These are phyloP conservation scores for Alternaria solani DNA, from an alignment of 2,329 filamentous ascomycete species.

Conservation along the genomic window DNA sequence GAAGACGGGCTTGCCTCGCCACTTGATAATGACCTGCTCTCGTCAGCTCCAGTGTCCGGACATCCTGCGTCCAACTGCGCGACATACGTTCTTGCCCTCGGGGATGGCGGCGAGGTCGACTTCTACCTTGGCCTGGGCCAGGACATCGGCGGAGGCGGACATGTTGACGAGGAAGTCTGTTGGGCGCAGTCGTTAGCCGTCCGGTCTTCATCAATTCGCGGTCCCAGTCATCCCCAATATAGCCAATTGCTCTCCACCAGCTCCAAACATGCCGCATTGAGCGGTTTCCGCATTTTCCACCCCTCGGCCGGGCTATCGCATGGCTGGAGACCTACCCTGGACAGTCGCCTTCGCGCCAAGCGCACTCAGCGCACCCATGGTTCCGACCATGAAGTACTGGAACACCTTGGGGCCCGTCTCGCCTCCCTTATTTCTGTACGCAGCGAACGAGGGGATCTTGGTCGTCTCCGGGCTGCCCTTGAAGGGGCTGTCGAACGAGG, in stretches of 20 bases:
- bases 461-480: constrained; percentile 59
- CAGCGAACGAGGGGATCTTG: constrained; percentile 87
- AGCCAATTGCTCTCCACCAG: constrained; percentile 39
- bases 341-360: constrained; percentile 97
- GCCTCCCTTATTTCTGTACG: constrained; percentile 77
- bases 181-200: constrained; percentile 40
- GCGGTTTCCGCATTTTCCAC: constrained; percentile 10
- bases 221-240: constrained; percentile 39
- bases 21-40: constrained; percentile 93
- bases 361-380: constrained; percentile 89
- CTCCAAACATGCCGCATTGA: constrained; percentile 1
- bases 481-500: constrained; percentile 65
- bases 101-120: constrained; percentile 91
- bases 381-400: constrained; percentile 98
- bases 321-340: constrained; percentile 73
- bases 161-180: constrained; percentile 99
- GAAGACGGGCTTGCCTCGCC: constrained; percentile 99
- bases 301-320: constrained; percentile 18
- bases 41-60: constrained; percentile 24
- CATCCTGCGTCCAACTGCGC: background rate
- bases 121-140: constrained; percentile 99
- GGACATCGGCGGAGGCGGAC: constrained; percentile 97
- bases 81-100: constrained; percentile 97
- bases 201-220: constrained; percentile 34
- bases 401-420: constrained; percentile 84